These are phyloP conservation scores for Penicillium sp. DNA, from an alignment of 2,329 filamentous ascomycete species.

Conservation along the genomic window DNA sequence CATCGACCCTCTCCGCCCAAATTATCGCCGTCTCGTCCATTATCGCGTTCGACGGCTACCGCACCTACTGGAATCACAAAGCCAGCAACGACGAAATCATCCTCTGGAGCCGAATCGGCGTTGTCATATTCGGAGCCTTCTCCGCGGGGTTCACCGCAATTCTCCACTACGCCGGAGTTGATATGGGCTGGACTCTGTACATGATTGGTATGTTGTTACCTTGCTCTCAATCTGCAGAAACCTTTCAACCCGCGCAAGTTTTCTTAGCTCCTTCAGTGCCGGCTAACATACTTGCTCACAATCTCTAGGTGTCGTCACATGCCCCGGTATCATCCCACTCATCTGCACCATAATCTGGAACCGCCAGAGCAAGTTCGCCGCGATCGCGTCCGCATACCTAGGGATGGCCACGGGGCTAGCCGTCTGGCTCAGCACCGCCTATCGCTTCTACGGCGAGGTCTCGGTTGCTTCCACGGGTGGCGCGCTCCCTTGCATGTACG, in stretches of 20 bases:
- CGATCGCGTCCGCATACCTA: conserved; percentile 56
- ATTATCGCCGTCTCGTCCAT: no score
- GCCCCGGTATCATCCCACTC: conserved; percentile 60
- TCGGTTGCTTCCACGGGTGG: conserved; percentile 55
- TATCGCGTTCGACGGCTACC: no score
- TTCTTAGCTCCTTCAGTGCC: no score
- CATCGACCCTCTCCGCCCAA: no score
- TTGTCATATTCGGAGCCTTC: conserved; percentile 58
- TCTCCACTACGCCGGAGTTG: conserved; percentile 59
- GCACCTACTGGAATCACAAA: no score
- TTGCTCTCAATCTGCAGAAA: neutral
- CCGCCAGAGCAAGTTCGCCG: conserved; percentile 55
- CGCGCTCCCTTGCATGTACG: conserved; percentile 58
- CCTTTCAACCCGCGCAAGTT: neutral
- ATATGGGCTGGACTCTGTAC: conserved; percentile 60
- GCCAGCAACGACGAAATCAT: no score
- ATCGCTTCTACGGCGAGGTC: conserved; percentile 53
- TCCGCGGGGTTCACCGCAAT: conserved; percentile 58
- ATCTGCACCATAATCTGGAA: conserved; percentile 60
- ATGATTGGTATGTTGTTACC: conserved; percentile 49
- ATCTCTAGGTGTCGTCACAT: conserved; percentile 53
- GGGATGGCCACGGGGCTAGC: conserved; percentile 58
- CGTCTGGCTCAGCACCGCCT: conserved; percentile 58
- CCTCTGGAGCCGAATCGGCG: conserved; percentile 53
- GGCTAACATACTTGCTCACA: neutral